Evolutionary conservation across 352 stramenopile species (phyloP), one percentile per base, ranked within the genome.

Genomic region (Blastocystis sp.): DNA sequence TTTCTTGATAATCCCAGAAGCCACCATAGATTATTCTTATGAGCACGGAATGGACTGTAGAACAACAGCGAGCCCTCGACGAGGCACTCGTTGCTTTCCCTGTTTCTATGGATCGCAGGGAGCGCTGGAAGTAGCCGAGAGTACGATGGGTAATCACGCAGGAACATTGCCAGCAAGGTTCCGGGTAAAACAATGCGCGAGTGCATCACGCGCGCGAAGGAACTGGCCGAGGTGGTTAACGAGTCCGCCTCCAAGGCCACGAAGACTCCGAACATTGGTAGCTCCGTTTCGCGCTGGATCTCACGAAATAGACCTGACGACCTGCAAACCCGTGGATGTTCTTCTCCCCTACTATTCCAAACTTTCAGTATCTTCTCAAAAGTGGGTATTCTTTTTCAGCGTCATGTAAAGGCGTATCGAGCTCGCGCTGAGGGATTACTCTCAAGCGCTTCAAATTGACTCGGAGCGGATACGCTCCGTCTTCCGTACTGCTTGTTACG

Each of bases 101-200:
- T 34, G 43, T 38, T 34, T 66, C 71, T 1, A 62, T 81, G 40
- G 71, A 81, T 81, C 71, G 71, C 7, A 62, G 43, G 48, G 71
- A 81, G 28, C 71, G 71, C 41, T 81, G 71, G 71, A 81, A 81
- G 71, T 81, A 81, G 17, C 38, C 17, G 17, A 5, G 34, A 41
- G 7, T 66, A 9, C 17, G 11, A 21, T 53, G 3, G 17, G 17
- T 1, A 0, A 60, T 34, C 34, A 53, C 19, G 11, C 43, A 84
- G 74, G 66, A 40, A 56, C 2, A 84, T 84, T 28, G 74, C 74
- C 45, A 43, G 48, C 21, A 84, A 69, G 23, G 74, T 84, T 67
- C 74, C 74, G 0, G 74, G 74, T 3, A 84, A 84, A 28, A 84
- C 74, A 4, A 84, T 84, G 74, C 59, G 74, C 38, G 74, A 84